Base-by-base conservation (phyloP, 306 rosid genomes). In the Trifolium subterraneum region DNA sequence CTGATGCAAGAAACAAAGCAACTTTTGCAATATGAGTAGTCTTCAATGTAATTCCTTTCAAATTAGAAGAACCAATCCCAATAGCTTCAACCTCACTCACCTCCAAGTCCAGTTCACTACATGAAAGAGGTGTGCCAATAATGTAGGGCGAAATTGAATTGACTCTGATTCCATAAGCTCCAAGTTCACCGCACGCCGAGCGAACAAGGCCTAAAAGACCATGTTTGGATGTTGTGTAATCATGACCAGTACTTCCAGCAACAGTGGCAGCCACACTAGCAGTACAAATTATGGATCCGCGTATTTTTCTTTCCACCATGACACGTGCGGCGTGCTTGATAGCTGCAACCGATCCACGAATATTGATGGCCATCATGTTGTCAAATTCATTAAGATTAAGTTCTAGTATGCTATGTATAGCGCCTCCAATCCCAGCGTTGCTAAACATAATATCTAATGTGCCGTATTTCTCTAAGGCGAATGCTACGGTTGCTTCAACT, bases 261-360 rank as follows among this genome's bases (percentile, higher is more conserved):
- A 87, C 18, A 2, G 85, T 72, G 9, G 82, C 86, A 1, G 93
- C 90, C 52, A 83, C 89, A 36, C 96, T 92, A 0, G 91, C 60
- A 0, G 96, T 90, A 71, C 96, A 93, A 4, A 93, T 90, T 62
- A 93, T 84, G 10, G 98, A 93, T 1, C 98, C 96, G 0, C 82
- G 81, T 4, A 47, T 78, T 13, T 82, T 72, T 0, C 70, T 45
- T 0, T 68, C 86, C 71, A 90, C 93, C 98, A 93, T 93, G 15
- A 71, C 95, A 0, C 88, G 87, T 0, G 87, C 90, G 0, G 84
- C 95, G 58, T 90, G 95, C 77, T 93, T 90, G 42, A 93, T 76
- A 15, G 90, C 63, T 4, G 88, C 82, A 0, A 84, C 86, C 5
- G 72, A 83, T 0, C 95, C 96, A 0, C 90, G 80, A 25, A 93